These are phyloP conservation scores for Annona cherimola DNA, from an alignment of 164 flowering plant species.

Conservation along the genomic window DNA sequence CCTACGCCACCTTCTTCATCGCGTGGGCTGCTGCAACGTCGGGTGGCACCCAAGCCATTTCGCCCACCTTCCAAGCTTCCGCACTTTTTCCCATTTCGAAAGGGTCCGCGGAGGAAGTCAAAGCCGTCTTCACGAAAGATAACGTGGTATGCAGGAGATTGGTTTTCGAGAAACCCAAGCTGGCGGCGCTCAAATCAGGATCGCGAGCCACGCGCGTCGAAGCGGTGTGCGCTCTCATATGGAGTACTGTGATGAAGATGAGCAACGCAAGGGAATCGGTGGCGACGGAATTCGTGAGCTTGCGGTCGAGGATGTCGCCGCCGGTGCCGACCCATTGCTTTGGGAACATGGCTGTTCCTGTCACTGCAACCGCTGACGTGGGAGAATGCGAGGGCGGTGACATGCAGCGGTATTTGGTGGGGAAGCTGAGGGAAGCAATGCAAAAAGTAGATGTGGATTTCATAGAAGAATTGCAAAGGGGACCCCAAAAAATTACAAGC, in stretches of 20 bases:
- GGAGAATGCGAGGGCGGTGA: too few relatives aligned
- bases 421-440: too few relatives aligned
- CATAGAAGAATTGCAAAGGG: too few relatives aligned
- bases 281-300: too few relatives aligned
- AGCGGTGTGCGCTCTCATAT: conserved; percentile 1
- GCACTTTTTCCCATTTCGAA: not conserved
- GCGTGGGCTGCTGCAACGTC: not conserved
- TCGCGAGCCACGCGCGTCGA: not conserved
- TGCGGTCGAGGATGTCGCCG: too few relatives aligned
- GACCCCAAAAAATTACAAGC: too few relatives aligned
- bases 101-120: not conserved
- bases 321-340: too few relatives aligned
- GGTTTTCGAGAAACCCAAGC: not conserved
- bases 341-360: too few relatives aligned
- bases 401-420: too few relatives aligned
- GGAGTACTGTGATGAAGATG: conserved; percentile 4
- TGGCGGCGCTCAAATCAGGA: not conserved
- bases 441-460: too few relatives aligned
- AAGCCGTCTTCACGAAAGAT: not conserved
- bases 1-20: not conserved
- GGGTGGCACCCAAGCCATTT: not conserved
- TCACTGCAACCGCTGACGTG: too few relatives aligned
- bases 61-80: not conserved
- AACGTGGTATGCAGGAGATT: not conserved
- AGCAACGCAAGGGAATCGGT: too few relatives aligned